Base-by-base conservation (phyloP, 164 flowering plant genomes). In the Aristolochia contorta region DNA sequence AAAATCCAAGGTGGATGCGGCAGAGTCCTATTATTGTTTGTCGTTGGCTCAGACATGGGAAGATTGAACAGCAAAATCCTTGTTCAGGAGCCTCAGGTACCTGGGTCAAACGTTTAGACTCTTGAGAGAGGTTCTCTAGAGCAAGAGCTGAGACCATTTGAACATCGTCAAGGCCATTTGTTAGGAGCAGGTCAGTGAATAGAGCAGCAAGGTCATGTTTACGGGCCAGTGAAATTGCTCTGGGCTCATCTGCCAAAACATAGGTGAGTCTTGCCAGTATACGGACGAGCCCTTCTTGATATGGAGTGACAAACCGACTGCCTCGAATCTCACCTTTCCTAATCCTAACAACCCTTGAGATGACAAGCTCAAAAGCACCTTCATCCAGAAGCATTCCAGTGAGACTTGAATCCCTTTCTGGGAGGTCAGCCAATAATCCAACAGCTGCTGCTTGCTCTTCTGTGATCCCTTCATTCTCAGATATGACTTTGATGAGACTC, bases 401-500 rank as follows among this genome's bases (percentile, higher is more conserved):
- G 54, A 93, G 88, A 62, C 85, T 92, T 62, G 74, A 62, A 69
- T 93, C 96, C 65, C 83, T 77, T 76, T 82, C 89, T 19, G 97
- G 99, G 47, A 93, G 88, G 46, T 86, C 86, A 63, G 97, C 94
- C 62, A 93, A 69, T 66, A 93, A 84, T 45, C 89, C 84, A 57
- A 75, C 80, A 33, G 97, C 95, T 53, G 91, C 91, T 16, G 96
- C 87, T 65, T 90, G 99, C 76, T 93, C 99, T 67, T 93, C 97
- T 4, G 82, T 75, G 49, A 86, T 82, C 54, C 81, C 93, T 23
- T 60, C 64, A 46, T 75, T 71, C 37, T 90, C 97, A 4, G 90
- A 65, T 51, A 88, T 78, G 55, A 86, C 73, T 60, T 55, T 73
- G 60, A 86, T 74, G 43, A 93, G 75, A 74, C 83, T 78, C 12